These are phyloP conservation scores for Erythrophleum ivorense DNA, from an alignment of 331 rosid genomes.

Conservation along the genomic window DNA sequence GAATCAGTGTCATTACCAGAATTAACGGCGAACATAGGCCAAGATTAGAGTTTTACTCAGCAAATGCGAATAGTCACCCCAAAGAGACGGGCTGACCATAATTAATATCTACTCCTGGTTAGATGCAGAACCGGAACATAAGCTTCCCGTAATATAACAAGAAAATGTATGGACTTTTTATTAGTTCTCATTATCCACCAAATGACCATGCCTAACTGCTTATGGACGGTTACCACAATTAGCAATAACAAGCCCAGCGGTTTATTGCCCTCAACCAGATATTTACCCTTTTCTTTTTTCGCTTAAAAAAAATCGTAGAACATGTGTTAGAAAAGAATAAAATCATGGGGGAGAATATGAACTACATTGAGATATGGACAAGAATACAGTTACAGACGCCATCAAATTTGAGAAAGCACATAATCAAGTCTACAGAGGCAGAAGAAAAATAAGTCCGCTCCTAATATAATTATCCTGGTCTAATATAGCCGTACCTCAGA, in stretches of 20 bases:
- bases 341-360: not conserved
- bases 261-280: not conserved
- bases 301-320: not conserved
- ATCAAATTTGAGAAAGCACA: not conserved
- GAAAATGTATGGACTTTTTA: too few relatives aligned
- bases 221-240: not conserved
- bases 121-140: not conserved
- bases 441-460: too few relatives aligned
- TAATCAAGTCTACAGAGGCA: not conserved
- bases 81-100: not conserved
- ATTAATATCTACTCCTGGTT: not conserved
- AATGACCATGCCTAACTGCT: not conserved
- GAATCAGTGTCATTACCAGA: too few relatives aligned
- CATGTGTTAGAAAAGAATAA: not conserved
- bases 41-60: not conserved
- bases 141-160: not conserved
- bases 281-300: not conserved
- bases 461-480: not conserved
- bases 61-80: not conserved
- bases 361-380: not conserved
- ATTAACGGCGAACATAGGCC: not conserved
- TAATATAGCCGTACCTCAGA: conserved; percentile 24
- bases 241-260: not conserved
- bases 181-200: too few relatives aligned
- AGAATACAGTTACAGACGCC: not conserved